phyloP scores from a whole-genome alignment of 805 yeast genomes.

The Yueomyces sp. region DNA sequence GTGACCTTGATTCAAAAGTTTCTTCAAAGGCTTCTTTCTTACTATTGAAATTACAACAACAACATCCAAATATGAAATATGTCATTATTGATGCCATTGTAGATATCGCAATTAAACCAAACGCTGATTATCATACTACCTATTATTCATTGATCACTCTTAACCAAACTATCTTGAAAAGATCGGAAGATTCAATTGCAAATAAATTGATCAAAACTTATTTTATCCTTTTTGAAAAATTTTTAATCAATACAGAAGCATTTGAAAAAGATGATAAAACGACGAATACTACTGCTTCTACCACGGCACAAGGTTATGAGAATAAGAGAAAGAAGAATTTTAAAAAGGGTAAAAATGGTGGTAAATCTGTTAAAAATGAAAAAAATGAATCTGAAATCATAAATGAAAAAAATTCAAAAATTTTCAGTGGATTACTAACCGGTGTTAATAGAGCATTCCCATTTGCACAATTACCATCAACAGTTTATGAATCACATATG shows the following conservation, averaged over 20 bases:
- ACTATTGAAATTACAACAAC: conserved; percentile 67
- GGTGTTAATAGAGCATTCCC: conserved; percentile 97
- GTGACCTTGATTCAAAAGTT: conserved; percentile 85
- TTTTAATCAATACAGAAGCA: conserved; percentile 38
- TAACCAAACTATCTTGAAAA: conserved; percentile 82
- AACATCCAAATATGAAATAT: conserved; percentile 91
- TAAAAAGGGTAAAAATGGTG: conserved; percentile 82
- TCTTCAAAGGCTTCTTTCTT: conserved; percentile 79
- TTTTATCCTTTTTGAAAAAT: conserved; percentile 73
- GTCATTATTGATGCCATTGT: conserved; percentile 67
- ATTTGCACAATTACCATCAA: conserved; percentile 61
- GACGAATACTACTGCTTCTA: conserved; percentile 26
- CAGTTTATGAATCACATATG: conserved; percentile 61
- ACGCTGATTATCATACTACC: conserved; percentile 72
- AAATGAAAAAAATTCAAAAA: conserved; percentile 72
- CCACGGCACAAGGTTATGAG: conserved; percentile 29
- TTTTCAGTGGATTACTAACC: conserved; percentile 82
- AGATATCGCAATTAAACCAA: conserved; percentile 63
- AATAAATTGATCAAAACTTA: conserved; percentile 74
- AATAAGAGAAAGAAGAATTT: conserved; percentile 60
- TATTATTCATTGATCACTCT: conserved; percentile 81
- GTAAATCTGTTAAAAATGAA: conserved; percentile 51
- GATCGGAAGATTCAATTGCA: conserved; percentile 67
- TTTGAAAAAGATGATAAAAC: conserved; percentile 36
- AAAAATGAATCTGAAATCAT: conserved; percentile 50